These are phyloP conservation scores for Rhodotorula sp. DNA, from an alignment of 1,284 basidiomycete species.

Conservation along the genomic window DNA sequence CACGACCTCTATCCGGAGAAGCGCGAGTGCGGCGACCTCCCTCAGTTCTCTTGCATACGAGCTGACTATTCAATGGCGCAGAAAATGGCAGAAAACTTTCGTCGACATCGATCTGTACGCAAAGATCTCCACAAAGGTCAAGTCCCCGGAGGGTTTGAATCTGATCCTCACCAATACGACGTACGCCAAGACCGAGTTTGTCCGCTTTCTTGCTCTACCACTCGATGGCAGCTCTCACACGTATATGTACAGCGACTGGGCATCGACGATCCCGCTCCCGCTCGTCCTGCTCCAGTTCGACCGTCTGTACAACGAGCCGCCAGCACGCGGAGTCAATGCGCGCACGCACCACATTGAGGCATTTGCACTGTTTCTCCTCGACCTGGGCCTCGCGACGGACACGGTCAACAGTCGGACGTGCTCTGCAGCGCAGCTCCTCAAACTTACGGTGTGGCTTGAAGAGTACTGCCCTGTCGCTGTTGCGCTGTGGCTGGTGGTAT, in stretches of 20 bases:
- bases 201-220: neutral
- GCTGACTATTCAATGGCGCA: neutral
- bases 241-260: neutral
- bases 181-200: neutral
- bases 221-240: too few species aligned
- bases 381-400: neutral
- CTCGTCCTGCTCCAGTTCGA: neutral
- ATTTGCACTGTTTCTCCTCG: neutral
- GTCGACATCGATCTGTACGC: neutral
- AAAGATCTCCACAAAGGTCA: neutral
- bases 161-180: neutral
- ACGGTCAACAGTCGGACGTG: neutral
- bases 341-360: neutral
- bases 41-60: neutral
- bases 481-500: neutral
- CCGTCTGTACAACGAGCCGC: neutral
- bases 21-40: neutral
- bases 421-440: neutral
- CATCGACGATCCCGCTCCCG: neutral
- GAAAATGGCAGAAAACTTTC: neutral
- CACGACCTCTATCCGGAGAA: neutral
- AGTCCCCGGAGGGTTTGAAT: neutral
- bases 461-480: neutral
- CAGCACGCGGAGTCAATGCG: neutral
- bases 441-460: neutral